Evolutionary conservation across 768 basidiomycete species (phyloP).

Genomic region (Panaeolus cyanescens): DNA sequence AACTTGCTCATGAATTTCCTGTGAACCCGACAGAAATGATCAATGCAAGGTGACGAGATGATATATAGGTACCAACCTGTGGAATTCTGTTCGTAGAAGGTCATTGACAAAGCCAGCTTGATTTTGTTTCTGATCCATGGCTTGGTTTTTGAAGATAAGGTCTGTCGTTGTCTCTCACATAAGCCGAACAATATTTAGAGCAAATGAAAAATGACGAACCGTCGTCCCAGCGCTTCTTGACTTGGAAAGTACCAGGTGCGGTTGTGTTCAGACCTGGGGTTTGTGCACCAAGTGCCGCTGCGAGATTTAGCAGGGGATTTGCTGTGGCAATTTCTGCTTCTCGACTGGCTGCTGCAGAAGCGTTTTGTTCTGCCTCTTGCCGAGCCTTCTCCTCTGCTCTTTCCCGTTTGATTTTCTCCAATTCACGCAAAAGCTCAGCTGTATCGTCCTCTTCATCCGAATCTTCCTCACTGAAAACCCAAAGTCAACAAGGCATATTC

Average conservation of each 20-base stretch:
- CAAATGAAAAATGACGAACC: conserved; percentile 44
- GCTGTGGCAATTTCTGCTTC: conserved; percentile 85
- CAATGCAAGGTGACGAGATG: conserved; percentile 2
- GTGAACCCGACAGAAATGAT: conserved; percentile 7
- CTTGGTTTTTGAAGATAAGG: conserved; percentile 98
- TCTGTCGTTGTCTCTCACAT: conserved; percentile 45
- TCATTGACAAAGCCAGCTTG: conserved; percentile 93
- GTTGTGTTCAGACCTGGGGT: conserved; percentile 73
- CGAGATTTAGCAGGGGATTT: conserved; percentile 90
- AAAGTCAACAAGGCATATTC: background rate
- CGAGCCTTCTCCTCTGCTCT: conserved; percentile 91
- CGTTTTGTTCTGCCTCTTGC: conserved; percentile 76
- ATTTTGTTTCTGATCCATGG: conserved; percentile 63
- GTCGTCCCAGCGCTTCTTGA: conserved; percentile 95
- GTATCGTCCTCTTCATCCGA: conserved; percentile 81
- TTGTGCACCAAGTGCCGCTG: conserved; percentile 82
- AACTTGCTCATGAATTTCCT: conserved; percentile 95
- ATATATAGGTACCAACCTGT: conserved; percentile 60
- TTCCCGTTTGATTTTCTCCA: conserved; percentile 98
- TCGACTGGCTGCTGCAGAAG: conserved; percentile 55
- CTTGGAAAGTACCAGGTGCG: conserved; percentile 82
- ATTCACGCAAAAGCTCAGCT: conserved; percentile 89
- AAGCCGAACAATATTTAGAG: background rate
- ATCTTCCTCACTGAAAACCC: conserved; percentile 50
- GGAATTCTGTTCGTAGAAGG: conserved; percentile 89